A percentile compares a stretch with the other conserved stretches of the same genome.
Conservation (phyloP, 2,329 filamentous ascomycete genomes). For the Beauveria sp. region DNA sequence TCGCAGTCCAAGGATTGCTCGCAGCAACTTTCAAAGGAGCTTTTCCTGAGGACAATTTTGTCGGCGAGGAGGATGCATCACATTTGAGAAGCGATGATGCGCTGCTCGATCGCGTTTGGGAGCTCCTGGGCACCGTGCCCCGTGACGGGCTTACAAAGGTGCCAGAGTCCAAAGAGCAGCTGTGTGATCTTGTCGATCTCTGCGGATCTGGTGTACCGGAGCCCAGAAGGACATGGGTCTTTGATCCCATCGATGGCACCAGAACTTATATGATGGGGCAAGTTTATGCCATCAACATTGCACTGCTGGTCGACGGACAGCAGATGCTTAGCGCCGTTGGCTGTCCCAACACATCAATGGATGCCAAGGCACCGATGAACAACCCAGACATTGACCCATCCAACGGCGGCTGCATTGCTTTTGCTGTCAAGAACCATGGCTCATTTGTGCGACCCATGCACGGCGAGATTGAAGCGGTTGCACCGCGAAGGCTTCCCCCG, state of each 20-base stretch:
- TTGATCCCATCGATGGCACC: slow-evolving; percentile 55
- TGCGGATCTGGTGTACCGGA: slow-evolving; percentile 35
- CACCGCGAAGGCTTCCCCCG: slow-evolving; percentile 25
- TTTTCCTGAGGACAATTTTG: slow-evolving; percentile 44
- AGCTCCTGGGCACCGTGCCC: slow-evolving; percentile 27
- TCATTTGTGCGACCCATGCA: slow-evolving; percentile 37
- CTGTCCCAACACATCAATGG: slow-evolving; percentile 36
- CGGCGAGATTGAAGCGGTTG: slow-evolving; percentile 16
- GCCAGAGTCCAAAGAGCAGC: slow-evolving; percentile 33
- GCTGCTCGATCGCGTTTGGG: slow-evolving; percentile 41
- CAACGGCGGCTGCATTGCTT: slow-evolving; percentile 41
- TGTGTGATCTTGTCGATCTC: slow-evolving; percentile 47
- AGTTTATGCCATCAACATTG: slow-evolving; percentile 51
- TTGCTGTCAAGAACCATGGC: slow-evolving; percentile 40
- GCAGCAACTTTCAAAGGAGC: slow-evolving; percentile 39
- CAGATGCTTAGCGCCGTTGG: slow-evolving; percentile 44
- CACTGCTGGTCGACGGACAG: slow-evolving; percentile 40
- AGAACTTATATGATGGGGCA: slow-evolving; percentile 46
- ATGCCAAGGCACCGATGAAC: slow-evolving; percentile 30
- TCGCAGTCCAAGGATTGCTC: slow-evolving; percentile 50
- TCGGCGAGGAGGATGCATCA: slow-evolving; percentile 48
- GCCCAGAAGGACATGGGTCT: slow-evolving; percentile 42
- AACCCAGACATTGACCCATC: slow-evolving; percentile 37
- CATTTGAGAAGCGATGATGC: slow-evolving; percentile 35
- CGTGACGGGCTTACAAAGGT: slow-evolving; percentile 18